These are phyloP conservation scores for Diplocarpon mali DNA, from an alignment of 2,329 filamentous ascomycete genomes.

Conservation along the genomic window DNA sequence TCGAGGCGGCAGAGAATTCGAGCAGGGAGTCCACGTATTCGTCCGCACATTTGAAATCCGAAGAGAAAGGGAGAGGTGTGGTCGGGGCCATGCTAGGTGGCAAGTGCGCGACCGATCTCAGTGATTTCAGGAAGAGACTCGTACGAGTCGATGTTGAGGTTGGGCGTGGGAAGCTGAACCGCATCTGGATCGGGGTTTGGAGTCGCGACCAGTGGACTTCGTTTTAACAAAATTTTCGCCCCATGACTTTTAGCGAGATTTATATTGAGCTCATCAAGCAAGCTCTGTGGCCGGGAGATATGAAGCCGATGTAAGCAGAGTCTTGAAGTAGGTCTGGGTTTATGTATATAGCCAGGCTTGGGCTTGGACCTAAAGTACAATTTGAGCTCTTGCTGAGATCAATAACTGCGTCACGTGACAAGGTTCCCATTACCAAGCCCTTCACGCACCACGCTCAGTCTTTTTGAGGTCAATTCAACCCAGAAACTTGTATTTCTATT, in stretches of 20 bases:
- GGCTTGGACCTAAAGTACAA: constrained; percentile 21
- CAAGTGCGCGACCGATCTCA: not conserved
- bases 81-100: constrained; percentile 19
- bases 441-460: too few relatives aligned
- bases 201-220: not conserved
- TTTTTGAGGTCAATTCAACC: too few relatives aligned
- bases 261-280: too few relatives aligned
- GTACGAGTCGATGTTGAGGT: not conserved
- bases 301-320: not conserved
- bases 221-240: not conserved
- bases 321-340: not conserved
- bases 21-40: constrained; percentile 72
- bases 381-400: too few relatives aligned
- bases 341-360: not conserved
- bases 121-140: not conserved
- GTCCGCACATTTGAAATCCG: constrained; percentile 54
- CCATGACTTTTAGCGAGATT: constrained; percentile 2
- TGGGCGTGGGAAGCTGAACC: not conserved
- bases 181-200: not conserved
- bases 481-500: too few relatives aligned
- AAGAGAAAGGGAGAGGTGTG: constrained; percentile 20
- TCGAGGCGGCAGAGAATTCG: constrained; percentile 60
- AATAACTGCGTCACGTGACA: too few relatives aligned
- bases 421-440: too few relatives aligned
- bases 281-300: too few relatives aligned